Percentiles rank a stretch among this genome's conserved stretches.
phyloP scores from a whole-genome alignment of 257 asterid species.

The Voacanga thouarsii region DNA sequence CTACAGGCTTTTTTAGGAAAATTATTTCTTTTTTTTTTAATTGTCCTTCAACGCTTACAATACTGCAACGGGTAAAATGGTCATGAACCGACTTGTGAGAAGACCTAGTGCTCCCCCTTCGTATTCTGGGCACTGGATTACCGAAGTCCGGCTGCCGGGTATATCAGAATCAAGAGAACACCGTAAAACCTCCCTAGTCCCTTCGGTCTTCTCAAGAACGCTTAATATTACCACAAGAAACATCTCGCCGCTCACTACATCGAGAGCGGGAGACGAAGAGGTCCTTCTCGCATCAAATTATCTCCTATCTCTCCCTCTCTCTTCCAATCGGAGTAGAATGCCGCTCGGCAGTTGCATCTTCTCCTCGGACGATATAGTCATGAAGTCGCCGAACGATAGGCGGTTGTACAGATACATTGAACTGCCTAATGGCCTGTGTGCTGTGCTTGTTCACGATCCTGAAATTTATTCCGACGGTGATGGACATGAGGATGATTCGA shows the following conservation, averaged over 20 bases:
- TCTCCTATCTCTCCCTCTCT: not conserved
- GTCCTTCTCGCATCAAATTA: not conserved
- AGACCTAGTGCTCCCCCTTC: not conserved
- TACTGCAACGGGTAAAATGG: not conserved
- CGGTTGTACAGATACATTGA: conserved; percentile 81
- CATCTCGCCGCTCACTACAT: not conserved
- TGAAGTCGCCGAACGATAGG: conserved; percentile 78
- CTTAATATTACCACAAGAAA: not conserved
- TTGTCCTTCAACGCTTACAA: too few species aligned
- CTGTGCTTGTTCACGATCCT: conserved; percentile 92
- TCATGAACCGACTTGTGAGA: not conserved
- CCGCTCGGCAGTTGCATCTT: conserved; percentile 45
- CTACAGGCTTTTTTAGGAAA: too few species aligned
- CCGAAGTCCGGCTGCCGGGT: not conserved
- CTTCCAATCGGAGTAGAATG: conserved; percentile 30
- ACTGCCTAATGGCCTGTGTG: conserved; percentile 81
- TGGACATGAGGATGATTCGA: conserved; percentile 11
- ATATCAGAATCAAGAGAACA: too few species aligned
- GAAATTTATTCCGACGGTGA: conserved; percentile 59
- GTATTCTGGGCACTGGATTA: not conserved
- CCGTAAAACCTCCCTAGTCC: not conserved
- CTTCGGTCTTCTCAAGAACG: not conserved
- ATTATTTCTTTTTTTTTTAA: too few species aligned
- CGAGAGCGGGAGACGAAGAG: not conserved
- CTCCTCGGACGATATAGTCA: conserved; percentile 77